A percentile compares a stretch with the other conserved stretches of the same genome.
Conservation (phyloP, 208 protist genomes). For the Wallacemonas sp. region DNA sequence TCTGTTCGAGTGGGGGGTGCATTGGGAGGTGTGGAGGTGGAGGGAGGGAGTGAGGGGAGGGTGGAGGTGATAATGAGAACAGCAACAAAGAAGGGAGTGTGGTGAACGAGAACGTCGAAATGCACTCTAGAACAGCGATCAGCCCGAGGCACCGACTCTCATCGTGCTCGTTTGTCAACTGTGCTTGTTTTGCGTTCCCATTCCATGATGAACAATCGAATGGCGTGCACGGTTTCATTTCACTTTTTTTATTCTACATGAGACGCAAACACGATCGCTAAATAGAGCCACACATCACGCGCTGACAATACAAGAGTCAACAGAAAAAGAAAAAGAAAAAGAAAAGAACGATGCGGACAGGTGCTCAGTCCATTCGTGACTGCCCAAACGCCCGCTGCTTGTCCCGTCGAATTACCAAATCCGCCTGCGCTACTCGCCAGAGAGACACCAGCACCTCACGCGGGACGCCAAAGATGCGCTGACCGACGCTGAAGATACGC, state of each 20-base stretch:
- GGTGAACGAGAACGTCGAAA: too few species aligned
- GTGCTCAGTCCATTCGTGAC: constrained; percentile 51
- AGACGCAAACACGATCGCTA: too few species aligned
- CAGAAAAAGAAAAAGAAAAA: constrained; percentile 17
- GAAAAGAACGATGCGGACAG: background rate
- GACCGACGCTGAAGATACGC: constrained; percentile 46
- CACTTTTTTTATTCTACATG: too few species aligned
- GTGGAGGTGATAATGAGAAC: background rate
- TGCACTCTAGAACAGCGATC: too few species aligned
- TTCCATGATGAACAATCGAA: too few species aligned
- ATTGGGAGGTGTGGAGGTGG: background rate
- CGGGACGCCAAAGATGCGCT: constrained; percentile 39
- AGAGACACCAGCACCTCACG: constrained; percentile 41
- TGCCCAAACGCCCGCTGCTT: constrained; percentile 67
- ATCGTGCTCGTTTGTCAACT: too few species aligned
- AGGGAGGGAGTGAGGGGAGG: background rate
- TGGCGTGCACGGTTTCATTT: too few species aligned
- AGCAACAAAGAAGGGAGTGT: too few species aligned
- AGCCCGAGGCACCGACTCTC: too few species aligned
- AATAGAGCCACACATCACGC: too few species aligned
- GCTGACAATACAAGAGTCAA: background rate
- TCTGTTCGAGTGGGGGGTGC: background rate
- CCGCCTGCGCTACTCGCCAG: constrained; percentile 68
- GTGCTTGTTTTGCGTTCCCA: too few species aligned
- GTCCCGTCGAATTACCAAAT: constrained; percentile 61